Evolutionary conservation across 116 monocot species (phyloP).

Genomic region (Iris pallida): DNA sequence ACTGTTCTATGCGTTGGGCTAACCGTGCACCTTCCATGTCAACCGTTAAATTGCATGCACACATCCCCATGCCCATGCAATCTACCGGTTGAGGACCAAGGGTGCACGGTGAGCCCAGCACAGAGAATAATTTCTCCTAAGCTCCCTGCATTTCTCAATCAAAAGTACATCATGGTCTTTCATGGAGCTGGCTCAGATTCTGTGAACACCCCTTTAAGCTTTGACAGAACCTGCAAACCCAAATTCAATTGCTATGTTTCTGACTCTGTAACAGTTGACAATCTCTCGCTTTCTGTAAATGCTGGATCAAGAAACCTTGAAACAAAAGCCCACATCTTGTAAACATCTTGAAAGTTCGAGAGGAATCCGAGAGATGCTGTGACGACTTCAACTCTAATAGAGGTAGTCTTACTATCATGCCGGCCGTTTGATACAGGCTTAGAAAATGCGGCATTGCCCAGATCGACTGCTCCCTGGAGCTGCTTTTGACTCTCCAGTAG

Average conservation of each 20-base stretch:
- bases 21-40: no score
- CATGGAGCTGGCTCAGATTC: no score
- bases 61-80: no score
- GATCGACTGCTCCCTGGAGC: constrained; percentile 28
- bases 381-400: constrained; percentile 60
- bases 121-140: no score
- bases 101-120: no score
- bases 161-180: no score
- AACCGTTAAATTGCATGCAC: no score
- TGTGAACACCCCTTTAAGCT: no score
- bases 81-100: no score
- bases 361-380: constrained; percentile 87
- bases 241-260: constrained; percentile 20
- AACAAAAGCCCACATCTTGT: constrained; percentile 85
- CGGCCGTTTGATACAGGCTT: constrained; percentile 32
- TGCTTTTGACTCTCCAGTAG: constrained; percentile 31
- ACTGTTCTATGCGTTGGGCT: no score
- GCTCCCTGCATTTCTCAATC: no score
- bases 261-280: constrained; percentile 36
- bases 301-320: constrained; percentile 70
- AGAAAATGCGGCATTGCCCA: constrained; percentile 27
- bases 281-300: constrained; percentile 43
- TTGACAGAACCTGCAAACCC: neutral
- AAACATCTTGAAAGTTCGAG: constrained; percentile 88
- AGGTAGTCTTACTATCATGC: constrained; percentile 29